Conservation (phyloP, 1,139 yeast species). For the Meyerozyma athensensis region DNA sequence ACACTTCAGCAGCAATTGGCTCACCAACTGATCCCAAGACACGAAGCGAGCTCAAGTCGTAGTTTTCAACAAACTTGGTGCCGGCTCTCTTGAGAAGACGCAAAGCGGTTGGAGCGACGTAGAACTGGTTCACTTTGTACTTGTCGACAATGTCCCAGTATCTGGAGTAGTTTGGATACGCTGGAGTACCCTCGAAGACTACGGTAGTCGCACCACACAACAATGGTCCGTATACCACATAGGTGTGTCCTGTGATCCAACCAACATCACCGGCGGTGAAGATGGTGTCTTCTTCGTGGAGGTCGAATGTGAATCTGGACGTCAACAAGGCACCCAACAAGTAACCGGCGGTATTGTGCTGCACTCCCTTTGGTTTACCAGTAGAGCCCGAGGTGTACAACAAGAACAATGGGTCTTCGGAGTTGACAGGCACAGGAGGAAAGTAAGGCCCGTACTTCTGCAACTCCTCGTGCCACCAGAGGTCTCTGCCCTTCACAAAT, state of each 20-base stretch:
- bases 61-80: constrained; percentile 56
- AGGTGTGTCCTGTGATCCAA: constrained; percentile 87
- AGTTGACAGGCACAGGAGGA: constrained; percentile 55
- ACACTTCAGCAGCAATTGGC: constrained; percentile 88
- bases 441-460: constrained; percentile 59
- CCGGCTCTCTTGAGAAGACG: constrained; percentile 84
- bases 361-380: constrained; percentile 67
- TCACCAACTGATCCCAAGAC: constrained; percentile 87
- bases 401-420: constrained; percentile 62
- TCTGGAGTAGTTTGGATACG: constrained; percentile 74
- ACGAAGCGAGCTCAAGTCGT: constrained; percentile 62
- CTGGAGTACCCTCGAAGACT: constrained; percentile 84
- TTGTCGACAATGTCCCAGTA: constrained; percentile 81
- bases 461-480: constrained; percentile 80
- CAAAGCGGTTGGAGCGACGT: constrained; percentile 87
- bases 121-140: constrained; percentile 75
- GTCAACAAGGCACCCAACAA: constrained; percentile 66
- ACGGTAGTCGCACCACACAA: constrained; percentile 76
- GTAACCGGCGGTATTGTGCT: constrained; percentile 77
- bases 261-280: constrained; percentile 89
- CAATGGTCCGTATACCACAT: constrained; percentile 78
- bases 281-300: constrained; percentile 64
- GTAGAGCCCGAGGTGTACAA: constrained; percentile 68
- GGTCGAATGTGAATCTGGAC: constrained; percentile 71
- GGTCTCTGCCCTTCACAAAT: constrained; percentile 57